phyloP scores from a whole-genome alignment of 2,329 filamentous ascomycete species.

The Penicillium expansum region DNA sequence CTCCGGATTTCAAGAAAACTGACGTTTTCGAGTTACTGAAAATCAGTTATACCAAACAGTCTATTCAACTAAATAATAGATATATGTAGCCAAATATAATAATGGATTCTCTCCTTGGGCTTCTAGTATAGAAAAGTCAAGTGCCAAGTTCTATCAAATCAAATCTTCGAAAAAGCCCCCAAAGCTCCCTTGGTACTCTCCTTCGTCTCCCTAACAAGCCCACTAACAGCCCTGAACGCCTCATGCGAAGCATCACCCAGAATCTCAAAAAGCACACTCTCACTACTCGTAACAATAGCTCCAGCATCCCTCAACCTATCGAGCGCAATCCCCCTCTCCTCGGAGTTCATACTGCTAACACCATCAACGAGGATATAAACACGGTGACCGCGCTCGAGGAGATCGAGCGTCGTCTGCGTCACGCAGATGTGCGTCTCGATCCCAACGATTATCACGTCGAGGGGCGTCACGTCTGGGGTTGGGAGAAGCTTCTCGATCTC shows the following conservation, averaged over 20 bases:
- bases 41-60: neutral
- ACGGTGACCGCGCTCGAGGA: conserved; percentile 68
- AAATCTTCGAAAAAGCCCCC: conserved; percentile 63
- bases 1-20: neutral
- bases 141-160: neutral
- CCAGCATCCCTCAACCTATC: conserved; percentile 72
- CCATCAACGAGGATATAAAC: conserved; percentile 89
- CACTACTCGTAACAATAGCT: conserved; percentile 76
- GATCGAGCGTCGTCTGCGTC: conserved; percentile 84
- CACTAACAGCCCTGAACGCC: conserved; percentile 69
- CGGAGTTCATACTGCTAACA: conserved; percentile 80
- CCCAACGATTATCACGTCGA: conserved; percentile 74
- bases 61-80: neutral
- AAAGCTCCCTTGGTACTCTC: conserved; percentile 68
- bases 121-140: neutral
- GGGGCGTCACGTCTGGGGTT: conserved; percentile 35
- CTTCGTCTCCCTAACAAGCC: conserved; percentile 73
- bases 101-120: neutral
- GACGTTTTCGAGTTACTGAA: conserved; percentile 1
- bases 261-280: conserved; percentile 86
- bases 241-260: conserved; percentile 74
- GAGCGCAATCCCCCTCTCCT: conserved; percentile 78
- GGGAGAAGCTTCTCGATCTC: conserved; percentile 52
- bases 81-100: neutral
- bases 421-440: conserved; percentile 96